These are phyloP conservation scores for Helotiales sp. DNA, from an alignment of 2,329 filamentous ascomycete species.

Conservation along the genomic window DNA sequence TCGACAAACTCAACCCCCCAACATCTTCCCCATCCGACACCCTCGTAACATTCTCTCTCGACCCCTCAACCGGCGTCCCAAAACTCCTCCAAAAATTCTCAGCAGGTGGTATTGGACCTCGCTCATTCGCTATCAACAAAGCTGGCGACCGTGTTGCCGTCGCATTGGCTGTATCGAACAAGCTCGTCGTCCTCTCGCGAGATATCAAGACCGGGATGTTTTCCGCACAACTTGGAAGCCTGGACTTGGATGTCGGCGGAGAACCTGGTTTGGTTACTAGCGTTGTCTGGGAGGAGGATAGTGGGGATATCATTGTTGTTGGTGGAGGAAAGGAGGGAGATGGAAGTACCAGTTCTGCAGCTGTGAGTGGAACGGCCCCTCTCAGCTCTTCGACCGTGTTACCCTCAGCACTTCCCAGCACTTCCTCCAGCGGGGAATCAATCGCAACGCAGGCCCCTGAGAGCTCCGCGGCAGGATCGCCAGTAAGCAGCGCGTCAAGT, in stretches of 20 bases:
- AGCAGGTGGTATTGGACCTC: conserved; percentile 49
- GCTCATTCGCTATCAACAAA: conserved; percentile 50
- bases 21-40: conserved; percentile 42
- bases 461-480: background rate
- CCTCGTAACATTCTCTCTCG: conserved; percentile 46
- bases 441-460: background rate
- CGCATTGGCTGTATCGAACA: background rate
- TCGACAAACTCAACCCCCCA: background rate
- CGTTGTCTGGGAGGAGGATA: conserved; percentile 13
- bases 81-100: conserved; percentile 48
- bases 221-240: conserved; percentile 41
- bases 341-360: background rate
- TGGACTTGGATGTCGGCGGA: conserved; percentile 18
- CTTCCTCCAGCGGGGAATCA: background rate
- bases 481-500: background rate
- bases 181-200: background rate
- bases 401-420: background rate
- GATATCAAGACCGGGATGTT: conserved; percentile 5
- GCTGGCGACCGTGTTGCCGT: conserved; percentile 47
- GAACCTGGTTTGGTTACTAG: conserved; percentile 3
- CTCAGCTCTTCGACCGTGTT: background rate
- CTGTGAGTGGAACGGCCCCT: background rate
- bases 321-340: background rate
- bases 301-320: background rate
- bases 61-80: conserved; percentile 44